phyloP scores from a whole-genome alignment of 75 land plant species.

The Pinus albicaulis region DNA sequence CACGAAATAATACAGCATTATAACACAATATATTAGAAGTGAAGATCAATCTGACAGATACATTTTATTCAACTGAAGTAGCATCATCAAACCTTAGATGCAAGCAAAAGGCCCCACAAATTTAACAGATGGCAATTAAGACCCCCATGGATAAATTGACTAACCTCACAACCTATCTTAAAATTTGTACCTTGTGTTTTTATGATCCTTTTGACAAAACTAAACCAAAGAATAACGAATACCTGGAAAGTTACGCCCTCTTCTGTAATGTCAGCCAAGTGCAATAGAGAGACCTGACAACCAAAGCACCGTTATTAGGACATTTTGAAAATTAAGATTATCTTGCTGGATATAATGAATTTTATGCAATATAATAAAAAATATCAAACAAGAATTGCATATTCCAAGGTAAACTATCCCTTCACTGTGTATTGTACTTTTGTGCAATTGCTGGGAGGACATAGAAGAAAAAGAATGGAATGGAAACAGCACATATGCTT shows the following conservation, averaged over 20 bases:
- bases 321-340: background rate
- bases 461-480: too few relatives aligned
- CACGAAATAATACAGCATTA: background rate
- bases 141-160: background rate
- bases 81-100: background rate
- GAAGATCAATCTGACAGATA: background rate
- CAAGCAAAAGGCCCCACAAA: background rate
- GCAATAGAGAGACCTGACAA: slow-evolving; percentile 84
- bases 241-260: slow-evolving; percentile 99
- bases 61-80: background rate
- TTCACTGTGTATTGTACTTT: background rate
- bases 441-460: too few relatives aligned
- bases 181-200: background rate
- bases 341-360: background rate
- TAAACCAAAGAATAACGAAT: slow-evolving; percentile 5
- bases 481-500: too few relatives aligned
- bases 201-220: background rate
- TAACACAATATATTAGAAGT: too few relatives aligned
- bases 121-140: background rate
- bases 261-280: slow-evolving; percentile 98
- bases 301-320: too few relatives aligned
- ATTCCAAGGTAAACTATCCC: background rate
- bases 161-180: background rate
- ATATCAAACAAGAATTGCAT: background rate
- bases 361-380: background rate